Conservation (phyloP, 1,284 basidiomycete species). For the Pisolithus thermaeus region DNA sequence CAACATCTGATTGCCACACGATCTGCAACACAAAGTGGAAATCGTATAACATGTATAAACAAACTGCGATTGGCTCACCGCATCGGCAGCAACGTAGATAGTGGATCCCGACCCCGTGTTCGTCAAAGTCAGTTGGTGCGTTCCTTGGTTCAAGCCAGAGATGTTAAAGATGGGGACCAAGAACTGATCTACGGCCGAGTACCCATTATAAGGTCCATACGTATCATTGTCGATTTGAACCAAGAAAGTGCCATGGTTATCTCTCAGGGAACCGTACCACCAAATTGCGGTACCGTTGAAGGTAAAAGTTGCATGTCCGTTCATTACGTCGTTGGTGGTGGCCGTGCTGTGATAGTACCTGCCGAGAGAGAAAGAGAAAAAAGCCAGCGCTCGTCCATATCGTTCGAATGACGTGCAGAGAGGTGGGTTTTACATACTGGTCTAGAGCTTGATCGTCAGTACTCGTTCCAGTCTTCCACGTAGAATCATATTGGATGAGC, state of each 20-base stretch:
- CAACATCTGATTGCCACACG: constrained; percentile 27
- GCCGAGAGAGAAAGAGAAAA: neutral
- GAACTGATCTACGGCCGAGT: constrained; percentile 14
- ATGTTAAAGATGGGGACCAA: constrained; percentile 26
- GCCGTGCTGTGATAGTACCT: constrained; percentile 30
- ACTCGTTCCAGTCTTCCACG: constrained; percentile 18
- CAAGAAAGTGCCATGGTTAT: constrained; percentile 29
- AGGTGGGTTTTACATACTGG: constrained; percentile 9
- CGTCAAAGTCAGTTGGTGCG: constrained; percentile 23
- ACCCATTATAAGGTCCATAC: constrained; percentile 9
- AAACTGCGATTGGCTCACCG: constrained; percentile 15
- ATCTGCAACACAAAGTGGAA: constrained; percentile 13
- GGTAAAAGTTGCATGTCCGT: constrained; percentile 22
- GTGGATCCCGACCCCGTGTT: constrained; percentile 20
- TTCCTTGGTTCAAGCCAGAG: constrained; percentile 20
- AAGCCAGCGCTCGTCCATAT: no score
- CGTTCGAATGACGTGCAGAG: neutral
- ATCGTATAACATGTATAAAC: neutral
- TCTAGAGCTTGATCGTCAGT: constrained; percentile 8
- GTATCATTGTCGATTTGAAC: constrained; percentile 25
- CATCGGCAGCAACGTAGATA: constrained; percentile 28
- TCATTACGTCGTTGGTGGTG: constrained; percentile 23
- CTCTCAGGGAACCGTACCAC: constrained; percentile 29
- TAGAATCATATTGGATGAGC: constrained; percentile 21
- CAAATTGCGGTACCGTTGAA: constrained; percentile 35